phyloP scores from a whole-genome alignment of 106 monocot species.

The Phalaenopsis aphrodite region DNA sequence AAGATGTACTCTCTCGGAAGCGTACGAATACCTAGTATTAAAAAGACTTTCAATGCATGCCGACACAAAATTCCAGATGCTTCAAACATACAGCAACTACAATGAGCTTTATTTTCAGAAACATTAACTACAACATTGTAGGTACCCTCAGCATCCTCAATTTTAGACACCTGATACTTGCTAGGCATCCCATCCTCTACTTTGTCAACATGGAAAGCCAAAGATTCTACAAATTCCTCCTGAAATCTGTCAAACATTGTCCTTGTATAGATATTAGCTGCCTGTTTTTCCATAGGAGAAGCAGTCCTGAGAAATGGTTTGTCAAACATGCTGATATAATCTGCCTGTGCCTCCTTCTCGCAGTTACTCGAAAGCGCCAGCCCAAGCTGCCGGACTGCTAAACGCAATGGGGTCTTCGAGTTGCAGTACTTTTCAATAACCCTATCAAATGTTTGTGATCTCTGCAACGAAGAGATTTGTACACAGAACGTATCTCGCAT shows the following conservation, averaged over 20 bases:
- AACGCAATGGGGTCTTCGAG: slow-evolving; percentile 29
- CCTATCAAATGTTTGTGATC: slow-evolving; percentile 30
- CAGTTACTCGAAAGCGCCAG: slow-evolving; percentile 31
- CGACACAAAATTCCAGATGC: slow-evolving; percentile 62
- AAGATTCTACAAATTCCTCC: slow-evolving; percentile 60
- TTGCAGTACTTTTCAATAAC: slow-evolving; percentile 41
- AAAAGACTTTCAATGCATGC: slow-evolving; percentile 52
- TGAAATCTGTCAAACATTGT: slow-evolving; percentile 51
- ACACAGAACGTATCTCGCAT: slow-evolving; percentile 45
- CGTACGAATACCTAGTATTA: slow-evolving; percentile 35
- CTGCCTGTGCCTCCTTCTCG: slow-evolving; percentile 51
- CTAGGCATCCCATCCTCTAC: slow-evolving; percentile 37
- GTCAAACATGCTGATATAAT: slow-evolving; percentile 43
- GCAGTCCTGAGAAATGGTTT: slow-evolving; percentile 50
- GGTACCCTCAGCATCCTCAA: slow-evolving; percentile 29
- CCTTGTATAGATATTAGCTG: slow-evolving; percentile 50
- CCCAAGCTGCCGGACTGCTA: slow-evolving; percentile 40
- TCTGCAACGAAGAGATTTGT: slow-evolving; percentile 16
- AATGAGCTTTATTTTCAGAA: slow-evolving; percentile 37
- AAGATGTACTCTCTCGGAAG: slow-evolving; percentile 58
- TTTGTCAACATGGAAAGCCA: slow-evolving; percentile 51
- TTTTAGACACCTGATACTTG: slow-evolving; percentile 39
- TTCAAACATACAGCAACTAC: slow-evolving; percentile 66
- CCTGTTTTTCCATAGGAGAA: slow-evolving; percentile 76
- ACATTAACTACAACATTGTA: slow-evolving; percentile 34